Percentiles rank a stretch among this genome's conserved stretches.
Evolutionary conservation across 2,329 filamentous ascomycete species (phyloP).

Genomic region (Fusarium albosuccineum): DNA sequence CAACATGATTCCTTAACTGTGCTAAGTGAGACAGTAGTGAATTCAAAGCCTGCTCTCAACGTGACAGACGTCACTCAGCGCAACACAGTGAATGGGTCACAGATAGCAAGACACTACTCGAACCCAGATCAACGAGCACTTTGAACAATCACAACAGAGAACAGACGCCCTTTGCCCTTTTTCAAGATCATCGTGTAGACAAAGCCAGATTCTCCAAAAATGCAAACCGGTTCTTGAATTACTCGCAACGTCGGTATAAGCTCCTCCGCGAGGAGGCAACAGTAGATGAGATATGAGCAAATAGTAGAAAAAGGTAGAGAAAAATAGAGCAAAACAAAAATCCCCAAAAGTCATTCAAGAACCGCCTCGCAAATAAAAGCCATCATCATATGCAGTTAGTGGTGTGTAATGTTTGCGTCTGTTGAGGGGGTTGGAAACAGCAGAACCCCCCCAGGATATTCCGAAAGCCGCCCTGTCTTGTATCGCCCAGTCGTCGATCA

Average conservation of each 20-base stretch:
- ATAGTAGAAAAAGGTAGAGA: constrained; percentile 34
- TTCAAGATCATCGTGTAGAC: background rate
- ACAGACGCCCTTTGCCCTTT: background rate
- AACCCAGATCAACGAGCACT: background rate
- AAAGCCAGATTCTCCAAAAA: constrained; percentile 27
- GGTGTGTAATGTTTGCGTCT: constrained; percentile 22
- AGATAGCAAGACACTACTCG: background rate
- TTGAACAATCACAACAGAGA: background rate
- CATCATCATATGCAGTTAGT: constrained; percentile 46
- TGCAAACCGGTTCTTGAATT: constrained; percentile 46
- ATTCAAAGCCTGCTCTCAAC: background rate
- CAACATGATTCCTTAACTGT: background rate
- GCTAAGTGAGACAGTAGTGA: background rate
- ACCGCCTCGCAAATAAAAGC: constrained; percentile 46
- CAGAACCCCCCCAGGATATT: constrained; percentile 38
- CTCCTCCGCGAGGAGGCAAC: constrained; percentile 44
- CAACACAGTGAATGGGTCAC: background rate
- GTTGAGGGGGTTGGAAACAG: constrained; percentile 23
- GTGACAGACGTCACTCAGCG: background rate
- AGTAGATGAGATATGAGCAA: constrained; percentile 38
- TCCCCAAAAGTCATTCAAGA: constrained; percentile 48
- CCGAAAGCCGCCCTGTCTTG: constrained; percentile 45
- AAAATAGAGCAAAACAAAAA: constrained; percentile 39
- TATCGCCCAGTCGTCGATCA: constrained; percentile 43
- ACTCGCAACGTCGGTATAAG: constrained; percentile 47